Evolutionary conservation across 805 yeast genomes (phyloP).

Genomic region (Yarrowia divulgata): DNA sequence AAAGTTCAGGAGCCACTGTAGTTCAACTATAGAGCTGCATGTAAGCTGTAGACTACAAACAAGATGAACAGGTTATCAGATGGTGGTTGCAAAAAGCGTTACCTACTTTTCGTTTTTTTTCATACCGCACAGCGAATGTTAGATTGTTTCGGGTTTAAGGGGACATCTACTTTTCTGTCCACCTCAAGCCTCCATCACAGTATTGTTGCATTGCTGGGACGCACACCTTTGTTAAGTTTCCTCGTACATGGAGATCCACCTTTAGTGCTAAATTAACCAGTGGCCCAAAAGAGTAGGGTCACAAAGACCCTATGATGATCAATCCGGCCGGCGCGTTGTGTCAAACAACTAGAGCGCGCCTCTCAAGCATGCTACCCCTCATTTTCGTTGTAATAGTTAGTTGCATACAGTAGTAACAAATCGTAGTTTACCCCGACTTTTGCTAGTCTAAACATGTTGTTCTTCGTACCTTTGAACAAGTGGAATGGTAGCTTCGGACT

Average conservation of each 20-base stretch:
- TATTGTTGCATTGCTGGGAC: not conserved
- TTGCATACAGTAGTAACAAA: not conserved
- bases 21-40: not conserved
- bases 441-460: not conserved
- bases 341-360: not conserved
- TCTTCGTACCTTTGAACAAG: not conserved
- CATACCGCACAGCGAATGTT: not conserved
- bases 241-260: constrained; percentile 30
- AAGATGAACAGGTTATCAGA: not conserved
- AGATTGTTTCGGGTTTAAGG: constrained; percentile 6
- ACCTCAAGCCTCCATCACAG: not conserved
- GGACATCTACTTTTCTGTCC: not conserved
- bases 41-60: not conserved
- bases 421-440: constrained; percentile 21
- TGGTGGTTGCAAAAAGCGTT: not conserved
- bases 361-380: constrained; percentile 24
- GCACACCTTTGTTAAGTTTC: not conserved
- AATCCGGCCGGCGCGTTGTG: constrained; percentile 17
- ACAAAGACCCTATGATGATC: not conserved
- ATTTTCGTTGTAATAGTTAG: not conserved
- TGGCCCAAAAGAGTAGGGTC: constrained; percentile 4
- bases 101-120: too few relatives aligned
- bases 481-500: not conserved
- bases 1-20: constrained; percentile 24
- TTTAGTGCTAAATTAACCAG: constrained; percentile 6